These are phyloP conservation scores for Pisolithus thermaeus DNA, from an alignment of 1,284 basidiomycete species.

Conservation along the genomic window DNA sequence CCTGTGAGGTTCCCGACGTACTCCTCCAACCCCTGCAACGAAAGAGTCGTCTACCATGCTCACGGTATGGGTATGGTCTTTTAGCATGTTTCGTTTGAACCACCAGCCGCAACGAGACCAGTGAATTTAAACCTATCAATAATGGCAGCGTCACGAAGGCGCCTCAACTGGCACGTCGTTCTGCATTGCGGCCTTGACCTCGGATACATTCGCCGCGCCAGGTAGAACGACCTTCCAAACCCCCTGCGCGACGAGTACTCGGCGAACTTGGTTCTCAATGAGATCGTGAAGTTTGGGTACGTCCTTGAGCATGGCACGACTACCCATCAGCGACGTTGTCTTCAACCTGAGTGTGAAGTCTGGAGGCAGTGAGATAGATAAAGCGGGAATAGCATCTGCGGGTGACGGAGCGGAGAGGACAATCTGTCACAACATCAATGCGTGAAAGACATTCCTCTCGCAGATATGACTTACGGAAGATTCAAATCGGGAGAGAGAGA, in stretches of 20 bases:
- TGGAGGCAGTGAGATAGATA: conserved; percentile 59
- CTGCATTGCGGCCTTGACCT: conserved; percentile 39
- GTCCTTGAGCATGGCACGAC: conserved; percentile 76
- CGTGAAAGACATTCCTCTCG: conserved; percentile 5
- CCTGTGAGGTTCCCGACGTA: too few relatives aligned
- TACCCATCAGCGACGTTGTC: conserved; percentile 76
- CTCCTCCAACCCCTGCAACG: too few relatives aligned
- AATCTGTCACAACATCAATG: conserved; percentile 33
- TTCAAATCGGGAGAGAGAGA: conserved; percentile 72
- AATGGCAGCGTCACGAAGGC: conserved; percentile 1
- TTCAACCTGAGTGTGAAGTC: conserved; percentile 64
- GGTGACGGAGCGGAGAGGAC: conserved; percentile 45
- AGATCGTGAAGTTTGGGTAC: conserved; percentile 81
- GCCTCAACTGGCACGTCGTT: conserved; percentile 24
- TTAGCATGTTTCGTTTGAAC: too few relatives aligned
- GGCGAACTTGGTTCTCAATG: conserved; percentile 67
- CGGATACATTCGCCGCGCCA: conserved; percentile 46
- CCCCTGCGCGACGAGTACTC: conserved; percentile 52
- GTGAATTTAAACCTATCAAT: background rate
- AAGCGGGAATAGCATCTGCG: conserved; percentile 41
- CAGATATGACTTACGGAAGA: conserved; percentile 45
- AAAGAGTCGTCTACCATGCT: too few relatives aligned
- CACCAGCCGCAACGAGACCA: too few relatives aligned
- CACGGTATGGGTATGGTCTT: too few relatives aligned
- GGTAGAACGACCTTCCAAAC: conserved; percentile 68